Evolutionary conservation across 2,329 filamentous ascomycete genomes (phyloP).

Genomic region (Fusarium scirpi): DNA sequence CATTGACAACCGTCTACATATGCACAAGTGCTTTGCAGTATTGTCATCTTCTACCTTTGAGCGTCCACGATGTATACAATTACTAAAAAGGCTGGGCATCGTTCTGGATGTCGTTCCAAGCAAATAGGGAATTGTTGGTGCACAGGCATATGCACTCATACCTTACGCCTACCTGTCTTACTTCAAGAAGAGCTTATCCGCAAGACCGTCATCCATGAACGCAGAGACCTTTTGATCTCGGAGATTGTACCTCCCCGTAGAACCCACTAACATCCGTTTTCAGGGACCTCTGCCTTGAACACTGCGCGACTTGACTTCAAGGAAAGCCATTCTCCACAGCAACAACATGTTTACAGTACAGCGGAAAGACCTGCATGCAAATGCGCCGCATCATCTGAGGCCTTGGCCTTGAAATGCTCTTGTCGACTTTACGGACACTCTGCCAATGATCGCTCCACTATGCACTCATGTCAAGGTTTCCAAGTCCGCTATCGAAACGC

Average conservation of each 20-base stretch:
- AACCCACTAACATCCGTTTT: conserved; percentile 14
- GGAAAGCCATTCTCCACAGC: conserved; percentile 26
- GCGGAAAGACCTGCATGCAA: conserved; percentile 23
- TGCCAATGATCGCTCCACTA: conserved; percentile 16
- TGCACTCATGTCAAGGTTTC: conserved; percentile 13
- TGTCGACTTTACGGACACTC: conserved; percentile 2
- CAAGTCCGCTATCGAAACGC: conserved; percentile 24
- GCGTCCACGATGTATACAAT: not conserved
- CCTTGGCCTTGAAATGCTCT: conserved; percentile 37
- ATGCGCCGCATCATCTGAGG: conserved; percentile 29
- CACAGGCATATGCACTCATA: not conserved
- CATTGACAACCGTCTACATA: conserved; percentile 14
- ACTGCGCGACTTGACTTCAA: not conserved
- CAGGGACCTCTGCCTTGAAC: conserved; percentile 25
- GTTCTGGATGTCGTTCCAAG: not conserved
- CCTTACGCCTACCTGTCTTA: not conserved
- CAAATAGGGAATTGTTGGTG: not conserved
- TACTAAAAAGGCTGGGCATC: not conserved
- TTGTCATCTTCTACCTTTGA: conserved; percentile 1
- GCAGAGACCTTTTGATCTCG: conserved; percentile 21
- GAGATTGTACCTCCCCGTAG: conserved; percentile 28
- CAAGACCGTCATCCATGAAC: conserved; percentile 2
- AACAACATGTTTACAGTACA: conserved; percentile 15
- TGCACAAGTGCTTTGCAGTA: conserved; percentile 5
- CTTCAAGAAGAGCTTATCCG: not conserved